Percentiles rank a stretch among this genome's conserved stretches.
phyloP scores from a whole-genome alignment of 1,284 basidiomycete species.

The Ustilago tritici region DNA sequence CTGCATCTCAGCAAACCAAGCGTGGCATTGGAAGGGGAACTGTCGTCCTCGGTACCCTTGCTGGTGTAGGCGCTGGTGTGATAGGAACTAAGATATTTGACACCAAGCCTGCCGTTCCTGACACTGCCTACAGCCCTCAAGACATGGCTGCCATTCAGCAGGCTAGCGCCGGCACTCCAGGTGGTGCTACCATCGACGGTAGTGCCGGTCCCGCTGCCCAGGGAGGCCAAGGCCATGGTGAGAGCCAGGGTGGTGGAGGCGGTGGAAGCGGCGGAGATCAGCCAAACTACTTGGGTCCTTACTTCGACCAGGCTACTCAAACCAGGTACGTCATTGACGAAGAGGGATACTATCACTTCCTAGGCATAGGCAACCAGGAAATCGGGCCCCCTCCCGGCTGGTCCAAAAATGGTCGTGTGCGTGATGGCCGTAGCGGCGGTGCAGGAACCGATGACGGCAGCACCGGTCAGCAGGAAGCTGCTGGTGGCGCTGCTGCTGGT shows the following conservation, averaged over 20 bases:
- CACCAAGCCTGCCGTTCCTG: constrained; percentile 38
- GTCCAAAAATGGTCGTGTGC: background rate
- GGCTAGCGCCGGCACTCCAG: constrained; percentile 24
- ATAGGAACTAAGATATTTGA: constrained; percentile 27
- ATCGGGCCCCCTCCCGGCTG: background rate
- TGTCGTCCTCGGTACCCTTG: background rate
- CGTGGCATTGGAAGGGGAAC: constrained; percentile 4
- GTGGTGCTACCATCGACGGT: constrained; percentile 20
- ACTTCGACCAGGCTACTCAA: background rate
- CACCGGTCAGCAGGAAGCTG: background rate
- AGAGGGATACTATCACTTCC: background rate
- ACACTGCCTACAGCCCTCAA: constrained; percentile 15
- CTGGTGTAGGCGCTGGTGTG: constrained; percentile 13
- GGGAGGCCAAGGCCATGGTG: background rate
- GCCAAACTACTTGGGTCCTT: background rate
- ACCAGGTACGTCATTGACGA: constrained; percentile 1
- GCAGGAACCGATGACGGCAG: no score
- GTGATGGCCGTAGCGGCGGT: background rate
- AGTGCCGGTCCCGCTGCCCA: background rate
- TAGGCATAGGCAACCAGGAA: background rate
- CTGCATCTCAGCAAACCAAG: background rate
- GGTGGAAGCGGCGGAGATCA: background rate
- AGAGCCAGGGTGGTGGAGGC: background rate
- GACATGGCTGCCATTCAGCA: constrained; percentile 30
- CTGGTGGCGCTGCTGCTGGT: background rate